Conservation (phyloP, 1,284 basidiomycete genomes). For the Erythrobasidium hasegawianum region DNA sequence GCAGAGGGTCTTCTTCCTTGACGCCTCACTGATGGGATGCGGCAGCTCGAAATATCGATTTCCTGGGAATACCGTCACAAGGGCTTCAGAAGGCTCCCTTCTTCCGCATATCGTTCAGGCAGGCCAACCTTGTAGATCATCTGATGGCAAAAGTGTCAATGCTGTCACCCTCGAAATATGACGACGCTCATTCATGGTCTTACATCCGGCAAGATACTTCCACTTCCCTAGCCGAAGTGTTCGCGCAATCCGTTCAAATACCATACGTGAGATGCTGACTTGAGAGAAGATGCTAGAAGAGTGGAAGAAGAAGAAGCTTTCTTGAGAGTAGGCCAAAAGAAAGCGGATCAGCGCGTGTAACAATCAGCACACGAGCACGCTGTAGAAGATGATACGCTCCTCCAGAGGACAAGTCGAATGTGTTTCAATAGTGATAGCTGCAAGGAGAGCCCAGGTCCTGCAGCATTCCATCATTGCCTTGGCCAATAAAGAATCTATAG, state of each 20-base stretch:
- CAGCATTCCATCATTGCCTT: no score
- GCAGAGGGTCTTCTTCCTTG: not conserved
- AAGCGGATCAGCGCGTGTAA: no score
- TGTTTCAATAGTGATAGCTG: no score
- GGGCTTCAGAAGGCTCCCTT: not conserved
- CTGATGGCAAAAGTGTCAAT: not conserved
- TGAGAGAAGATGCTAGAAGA: no score
- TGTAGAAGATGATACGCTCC: no score
- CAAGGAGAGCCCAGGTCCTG: no score
- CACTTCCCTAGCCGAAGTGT: constrained; percentile 28
- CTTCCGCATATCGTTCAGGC: not conserved
- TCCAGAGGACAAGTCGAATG: no score
- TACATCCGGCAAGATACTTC: constrained; percentile 28
- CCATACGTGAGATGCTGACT: no score
- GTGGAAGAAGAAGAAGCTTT: no score
- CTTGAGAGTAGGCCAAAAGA: no score
- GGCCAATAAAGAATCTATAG: no score
- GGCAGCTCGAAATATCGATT: constrained; percentile 33
- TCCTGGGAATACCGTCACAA: constrained; percentile 16
- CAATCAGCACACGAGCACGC: no score
- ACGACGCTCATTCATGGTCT: not conserved
- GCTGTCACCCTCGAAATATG: not conserved
- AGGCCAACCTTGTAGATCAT: constrained; percentile 29
- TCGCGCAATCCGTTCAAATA: constrained; percentile 29
- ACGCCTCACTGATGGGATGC: constrained; percentile 8